Evolutionary conservation across 768 basidiomycete species (phyloP).

Genomic region (Cystoderma amianthinum): DNA sequence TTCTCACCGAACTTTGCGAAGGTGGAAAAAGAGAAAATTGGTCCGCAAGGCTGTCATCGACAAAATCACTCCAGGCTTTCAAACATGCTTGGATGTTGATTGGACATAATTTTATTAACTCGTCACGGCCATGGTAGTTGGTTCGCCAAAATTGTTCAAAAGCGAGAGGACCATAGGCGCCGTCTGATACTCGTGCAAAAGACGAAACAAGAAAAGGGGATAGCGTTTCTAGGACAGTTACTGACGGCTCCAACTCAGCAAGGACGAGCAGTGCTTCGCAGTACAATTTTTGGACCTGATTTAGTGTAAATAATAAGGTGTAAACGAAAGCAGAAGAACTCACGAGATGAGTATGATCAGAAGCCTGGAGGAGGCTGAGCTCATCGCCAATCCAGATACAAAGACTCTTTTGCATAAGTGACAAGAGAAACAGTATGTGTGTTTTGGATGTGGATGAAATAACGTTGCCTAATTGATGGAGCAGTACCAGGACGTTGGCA

Average conservation of each 20-base stretch:
- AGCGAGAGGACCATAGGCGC: conserved; percentile 40
- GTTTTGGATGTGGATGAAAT: conserved; percentile 18
- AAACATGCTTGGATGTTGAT: conserved; percentile 35
- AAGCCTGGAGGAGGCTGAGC: conserved; percentile 25
- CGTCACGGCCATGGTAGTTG: conserved; percentile 38
- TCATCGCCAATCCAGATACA: conserved; percentile 50
- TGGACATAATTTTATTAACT: conserved; percentile 35
- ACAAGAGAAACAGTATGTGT: conserved; percentile 26
- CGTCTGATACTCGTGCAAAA: conserved; percentile 33
- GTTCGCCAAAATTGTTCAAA: conserved; percentile 55
- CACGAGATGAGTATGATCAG: conserved; percentile 44
- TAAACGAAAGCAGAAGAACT: conserved; percentile 7
- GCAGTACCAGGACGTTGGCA: conserved; percentile 19
- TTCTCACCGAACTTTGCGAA: conserved; percentile 27
- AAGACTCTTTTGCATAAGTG: conserved; percentile 28
- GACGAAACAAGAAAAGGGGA: conserved; percentile 43
- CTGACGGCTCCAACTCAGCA: conserved; percentile 27
- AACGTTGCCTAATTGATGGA: conserved; percentile 24
- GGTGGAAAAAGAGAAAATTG: conserved; percentile 30
- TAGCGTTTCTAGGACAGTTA: conserved; percentile 29
- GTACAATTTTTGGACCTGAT: conserved; percentile 34
- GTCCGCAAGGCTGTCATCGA: conserved; percentile 38
- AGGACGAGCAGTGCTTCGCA: conserved; percentile 33
- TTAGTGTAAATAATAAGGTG: neutral
- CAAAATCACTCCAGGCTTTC: conserved; percentile 37